These are phyloP conservation scores for Dendrobium officinale DNA, from an alignment of 106 monocot genomes.

Conservation along the genomic window DNA sequence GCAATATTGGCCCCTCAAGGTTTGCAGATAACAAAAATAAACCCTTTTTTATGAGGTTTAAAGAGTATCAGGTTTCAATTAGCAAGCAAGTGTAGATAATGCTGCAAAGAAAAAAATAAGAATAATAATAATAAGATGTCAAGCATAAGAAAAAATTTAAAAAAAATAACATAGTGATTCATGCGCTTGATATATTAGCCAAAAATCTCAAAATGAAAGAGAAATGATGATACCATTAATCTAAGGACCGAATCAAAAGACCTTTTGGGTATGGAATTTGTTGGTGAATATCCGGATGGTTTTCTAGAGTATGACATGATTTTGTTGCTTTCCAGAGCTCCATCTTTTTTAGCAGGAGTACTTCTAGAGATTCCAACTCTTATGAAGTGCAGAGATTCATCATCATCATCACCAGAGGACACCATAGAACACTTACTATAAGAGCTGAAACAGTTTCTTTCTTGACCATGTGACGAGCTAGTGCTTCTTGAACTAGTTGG, in stretches of 20 bases:
- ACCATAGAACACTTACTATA: slow-evolving; percentile 51
- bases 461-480: slow-evolving; percentile 58
- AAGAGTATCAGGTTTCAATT: background rate
- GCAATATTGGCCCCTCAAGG: background rate
- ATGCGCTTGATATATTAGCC: background rate
- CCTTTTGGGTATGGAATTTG: slow-evolving; percentile 69
- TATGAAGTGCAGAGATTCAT: slow-evolving; percentile 52
- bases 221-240: slow-evolving; percentile 44
- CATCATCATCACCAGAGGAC: slow-evolving; percentile 73
- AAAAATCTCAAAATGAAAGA: background rate
- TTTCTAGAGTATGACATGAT: slow-evolving; percentile 48
- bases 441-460: slow-evolving; percentile 35
- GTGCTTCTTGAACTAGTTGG: slow-evolving; percentile 70
- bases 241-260: slow-evolving; percentile 58
- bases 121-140: slow-evolving; percentile 1
- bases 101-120: background rate
- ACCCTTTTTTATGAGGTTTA: background rate
- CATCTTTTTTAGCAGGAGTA: slow-evolving; percentile 32
- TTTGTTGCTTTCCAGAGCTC: slow-evolving; percentile 28
- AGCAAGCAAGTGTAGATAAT: background rate
- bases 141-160: background rate
- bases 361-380: slow-evolving; percentile 19
- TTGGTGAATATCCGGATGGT: slow-evolving; percentile 32
- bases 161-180: background rate
- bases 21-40: background rate